These are phyloP conservation scores for Chondrostereum purpureum DNA, from an alignment of 1,284 basidiomycete species.

Conservation along the genomic window DNA sequence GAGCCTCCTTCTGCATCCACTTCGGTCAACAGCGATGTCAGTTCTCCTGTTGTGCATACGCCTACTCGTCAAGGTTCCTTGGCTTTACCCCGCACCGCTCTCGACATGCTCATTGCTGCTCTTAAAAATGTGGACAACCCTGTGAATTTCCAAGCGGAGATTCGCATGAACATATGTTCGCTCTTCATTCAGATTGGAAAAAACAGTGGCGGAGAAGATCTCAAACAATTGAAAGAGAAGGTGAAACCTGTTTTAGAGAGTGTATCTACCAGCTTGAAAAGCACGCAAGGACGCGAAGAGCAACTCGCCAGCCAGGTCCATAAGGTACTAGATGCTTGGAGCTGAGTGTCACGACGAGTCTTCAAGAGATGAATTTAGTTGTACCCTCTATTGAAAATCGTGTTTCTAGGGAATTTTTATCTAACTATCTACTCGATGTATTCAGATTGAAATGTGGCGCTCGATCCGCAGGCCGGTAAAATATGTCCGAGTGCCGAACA, in stretches of 20 bases:
- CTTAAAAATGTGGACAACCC: constrained; percentile 50
- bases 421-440: no score
- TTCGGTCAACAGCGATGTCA: constrained; percentile 34
- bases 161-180: constrained; percentile 67
- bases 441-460: no score
- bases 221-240: constrained; percentile 43
- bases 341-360: no score
- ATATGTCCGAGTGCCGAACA: no score
- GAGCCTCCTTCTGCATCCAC: constrained; percentile 35
- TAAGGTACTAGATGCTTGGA: constrained; percentile 42
- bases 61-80: constrained; percentile 30
- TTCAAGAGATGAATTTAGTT: no score
- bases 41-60: constrained; percentile 35
- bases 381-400: no score
- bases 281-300: constrained; percentile 33
- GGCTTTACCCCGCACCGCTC: constrained; percentile 40
- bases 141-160: constrained; percentile 55
- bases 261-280: constrained; percentile 29
- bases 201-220: constrained; percentile 39
- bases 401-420: no score
- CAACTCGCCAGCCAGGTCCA: constrained; percentile 38
- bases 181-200: constrained; percentile 59
- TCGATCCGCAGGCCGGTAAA: no score
- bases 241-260: constrained; percentile 46
- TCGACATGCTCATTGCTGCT: constrained; percentile 60